Evolutionary conservation across 495 filamentous ascomycete species (phyloP).

Genomic region (Pyrenula aspistea): DNA sequence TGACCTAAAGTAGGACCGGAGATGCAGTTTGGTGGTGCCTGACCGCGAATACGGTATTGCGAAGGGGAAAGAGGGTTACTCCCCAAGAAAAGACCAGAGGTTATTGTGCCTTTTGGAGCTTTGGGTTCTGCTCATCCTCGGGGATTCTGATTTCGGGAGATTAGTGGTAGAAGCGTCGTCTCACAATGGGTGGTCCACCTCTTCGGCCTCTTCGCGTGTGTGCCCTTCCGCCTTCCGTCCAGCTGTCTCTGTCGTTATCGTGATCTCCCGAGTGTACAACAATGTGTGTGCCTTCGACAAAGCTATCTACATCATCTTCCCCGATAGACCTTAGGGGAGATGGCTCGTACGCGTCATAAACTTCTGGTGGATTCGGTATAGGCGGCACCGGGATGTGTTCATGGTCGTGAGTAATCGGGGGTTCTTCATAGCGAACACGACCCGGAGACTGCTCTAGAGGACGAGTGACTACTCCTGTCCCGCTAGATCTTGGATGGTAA

Average conservation of each 20-base stretch:
- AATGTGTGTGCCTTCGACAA: not conserved
- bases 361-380: not conserved
- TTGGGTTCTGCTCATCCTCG: no score
- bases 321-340: not conserved
- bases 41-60: no score
- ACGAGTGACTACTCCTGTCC: not conserved
- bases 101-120: no score
- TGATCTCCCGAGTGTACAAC: not conserved
- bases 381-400: not conserved
- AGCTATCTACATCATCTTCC: not conserved
- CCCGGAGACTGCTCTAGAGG: not conserved
- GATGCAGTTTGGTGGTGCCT: no score
- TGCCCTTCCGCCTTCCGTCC: not conserved
- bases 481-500: not conserved
- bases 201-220: not conserved
- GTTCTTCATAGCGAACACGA: not conserved
- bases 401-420: not conserved
- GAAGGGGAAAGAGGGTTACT: no score
- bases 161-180: no score
- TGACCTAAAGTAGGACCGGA: no score
- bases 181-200: no score
- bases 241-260: not conserved
- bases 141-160: no score
- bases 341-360: not conserved
- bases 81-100: no score